Evolutionary conservation across 352 stramenopile species (phyloP), one percentile per base, ranked within the genome.

Genomic region (Globisporangium nodosum): DNA sequence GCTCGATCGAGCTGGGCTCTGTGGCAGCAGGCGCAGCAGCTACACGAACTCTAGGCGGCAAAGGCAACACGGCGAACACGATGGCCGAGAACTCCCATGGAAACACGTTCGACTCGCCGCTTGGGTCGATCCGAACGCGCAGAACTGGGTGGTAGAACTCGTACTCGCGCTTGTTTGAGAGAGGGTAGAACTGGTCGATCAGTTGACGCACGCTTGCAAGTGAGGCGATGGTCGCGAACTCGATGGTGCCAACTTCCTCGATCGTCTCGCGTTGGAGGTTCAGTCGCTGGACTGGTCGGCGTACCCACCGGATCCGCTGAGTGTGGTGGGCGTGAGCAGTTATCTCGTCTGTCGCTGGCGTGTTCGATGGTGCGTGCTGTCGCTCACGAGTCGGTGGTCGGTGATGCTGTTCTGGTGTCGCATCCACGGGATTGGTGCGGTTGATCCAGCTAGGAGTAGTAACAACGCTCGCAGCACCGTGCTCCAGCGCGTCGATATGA

Each of bases 121-220:
- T 57, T 16, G 49, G 54, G 3, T 52, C 54, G 20, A 66, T 58
- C 31, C 54, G 54, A 2, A 35, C 27, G n/a, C 31, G 42, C 20
- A 45, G 48, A 8, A 20, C 27, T 16, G 64, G 68, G 46, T 75
- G 54, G 46, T 56, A 58, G 46, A 75, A 75, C 30, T 64, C 58
- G 61, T 68, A 72, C 21, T 58, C 48, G 50, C 61, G 68, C 11
- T 63, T 49, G 52, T 52, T 56, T 0, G 64, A 58, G n/a, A 68
- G 46, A 18, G 65, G 68, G 33, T 70, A 68, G 52, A 75, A 75
- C 52, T 72, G 61, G 35, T 70, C 54, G 31, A 75, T 57, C 24
- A 75, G 68, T 13, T 21, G n/a, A 2, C 65, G 61, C 48, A 65
- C 56, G 39, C 60, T 63, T 8, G 58, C 68, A 33, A 76, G 61